phyloP scores from a whole-genome alignment of 23 red algal species.

The Gracilaria gracilis region DNA sequence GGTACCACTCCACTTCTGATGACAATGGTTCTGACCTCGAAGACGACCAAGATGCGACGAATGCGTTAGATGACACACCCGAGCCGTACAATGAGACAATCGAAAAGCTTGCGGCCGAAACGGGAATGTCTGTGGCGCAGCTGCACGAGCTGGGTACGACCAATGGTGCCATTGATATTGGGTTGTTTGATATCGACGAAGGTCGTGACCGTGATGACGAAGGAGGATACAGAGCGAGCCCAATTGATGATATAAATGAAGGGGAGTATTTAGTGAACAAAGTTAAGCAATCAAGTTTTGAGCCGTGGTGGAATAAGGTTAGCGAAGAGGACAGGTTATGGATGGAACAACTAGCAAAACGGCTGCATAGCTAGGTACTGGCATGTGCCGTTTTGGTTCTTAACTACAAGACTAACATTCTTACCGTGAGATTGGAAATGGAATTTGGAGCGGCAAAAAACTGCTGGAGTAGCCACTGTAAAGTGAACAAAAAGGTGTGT shows the following conservation, averaged over 20 bases:
- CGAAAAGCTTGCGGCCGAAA: slow-evolving; percentile 48
- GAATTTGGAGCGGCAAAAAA: background rate
- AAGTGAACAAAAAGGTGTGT: background rate
- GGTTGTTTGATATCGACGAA: slow-evolving; percentile 63
- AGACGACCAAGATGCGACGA: slow-evolving; percentile 67
- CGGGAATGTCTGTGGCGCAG: slow-evolving; percentile 34
- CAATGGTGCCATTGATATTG: slow-evolving; percentile 42
- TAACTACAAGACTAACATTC: slow-evolving; percentile 43
- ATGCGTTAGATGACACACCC: slow-evolving; percentile 34
- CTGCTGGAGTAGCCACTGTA: too few species aligned
- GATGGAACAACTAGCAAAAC: slow-evolving; percentile 50
- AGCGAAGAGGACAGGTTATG: slow-evolving; percentile 46
- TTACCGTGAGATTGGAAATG: background rate
- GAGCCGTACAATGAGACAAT: slow-evolving; percentile 12
- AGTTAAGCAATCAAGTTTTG: slow-evolving; percentile 50
- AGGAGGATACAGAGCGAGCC: slow-evolving; percentile 12
- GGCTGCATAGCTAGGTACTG: slow-evolving; percentile 2
- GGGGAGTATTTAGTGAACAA: slow-evolving; percentile 38
- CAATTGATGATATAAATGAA: slow-evolving; percentile 65
- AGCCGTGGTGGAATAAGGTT: slow-evolving; percentile 66
- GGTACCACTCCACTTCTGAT: slow-evolving; percentile 1
- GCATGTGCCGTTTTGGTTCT: slow-evolving; percentile 25
- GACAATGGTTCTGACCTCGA: slow-evolving; percentile 58
- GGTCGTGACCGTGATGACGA: slow-evolving; percentile 55
- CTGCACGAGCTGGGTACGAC: slow-evolving; percentile 31